phyloP scores from a whole-genome alignment of 306 rosid species.

The Trifolium fragiferum region DNA sequence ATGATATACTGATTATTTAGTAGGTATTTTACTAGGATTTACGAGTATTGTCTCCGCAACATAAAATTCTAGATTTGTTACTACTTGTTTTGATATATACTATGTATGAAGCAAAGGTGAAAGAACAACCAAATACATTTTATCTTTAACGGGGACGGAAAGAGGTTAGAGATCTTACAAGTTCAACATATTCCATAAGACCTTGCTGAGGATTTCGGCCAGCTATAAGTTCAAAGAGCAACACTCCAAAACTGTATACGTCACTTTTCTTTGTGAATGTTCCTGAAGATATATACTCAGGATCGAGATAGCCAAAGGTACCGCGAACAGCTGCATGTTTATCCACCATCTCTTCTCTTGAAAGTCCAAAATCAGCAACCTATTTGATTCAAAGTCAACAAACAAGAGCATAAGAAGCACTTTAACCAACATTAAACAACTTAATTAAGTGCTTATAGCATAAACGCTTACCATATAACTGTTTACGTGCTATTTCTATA shows the following conservation, averaged over 20 bases:
- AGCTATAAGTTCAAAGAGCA: slow-evolving; percentile 94
- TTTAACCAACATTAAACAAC: background rate
- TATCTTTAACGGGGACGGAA: background rate
- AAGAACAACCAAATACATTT: background rate
- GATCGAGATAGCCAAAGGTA: slow-evolving; percentile 95
- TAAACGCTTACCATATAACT: too few relatives aligned
- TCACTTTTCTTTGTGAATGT: slow-evolving; percentile 96
- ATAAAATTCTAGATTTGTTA: background rate
- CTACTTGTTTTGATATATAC: background rate
- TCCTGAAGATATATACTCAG: slow-evolving; percentile 88
- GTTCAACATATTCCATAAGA: slow-evolving; percentile 94
- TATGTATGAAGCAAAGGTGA: background rate
- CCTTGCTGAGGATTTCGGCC: slow-evolving; percentile 98
- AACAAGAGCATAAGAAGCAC: slow-evolving; percentile 11
- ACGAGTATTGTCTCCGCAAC: background rate
- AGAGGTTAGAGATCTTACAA: slow-evolving; percentile 67
- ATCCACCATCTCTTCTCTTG: slow-evolving; percentile 94
- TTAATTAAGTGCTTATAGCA: too few relatives aligned
- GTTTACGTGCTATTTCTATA: too few relatives aligned
- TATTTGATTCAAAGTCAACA: slow-evolving; percentile 48
- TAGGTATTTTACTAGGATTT: background rate
- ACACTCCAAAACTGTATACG: slow-evolving; percentile 93
- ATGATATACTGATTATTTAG: background rate
- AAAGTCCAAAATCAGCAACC: slow-evolving; percentile 99
- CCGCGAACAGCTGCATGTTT: slow-evolving; percentile 84